Evolutionary conservation across 495 filamentous ascomycete genomes (phyloP).

Genomic region (Xylaria flabelliformis): DNA sequence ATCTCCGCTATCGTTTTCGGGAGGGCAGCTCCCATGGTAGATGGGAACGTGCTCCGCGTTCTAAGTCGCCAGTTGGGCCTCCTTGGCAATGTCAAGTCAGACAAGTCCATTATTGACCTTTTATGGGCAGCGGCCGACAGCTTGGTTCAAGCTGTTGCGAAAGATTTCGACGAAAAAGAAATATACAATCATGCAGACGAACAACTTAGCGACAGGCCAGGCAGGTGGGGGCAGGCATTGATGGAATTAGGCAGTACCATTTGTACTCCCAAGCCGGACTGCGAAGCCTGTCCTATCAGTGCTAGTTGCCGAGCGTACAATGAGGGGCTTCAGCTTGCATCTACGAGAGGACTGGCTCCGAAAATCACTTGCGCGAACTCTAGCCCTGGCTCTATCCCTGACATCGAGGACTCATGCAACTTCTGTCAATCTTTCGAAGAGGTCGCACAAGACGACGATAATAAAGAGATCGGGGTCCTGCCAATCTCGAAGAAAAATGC

Average conservation of each 20-base stretch:
- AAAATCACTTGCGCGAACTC: background rate
- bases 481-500: constrained; percentile 13
- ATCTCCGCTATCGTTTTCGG: constrained; percentile 56
- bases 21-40: constrained; percentile 50
- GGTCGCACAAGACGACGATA: constrained; percentile 25
- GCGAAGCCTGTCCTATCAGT: constrained; percentile 48
- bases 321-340: constrained; percentile 44
- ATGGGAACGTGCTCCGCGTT: constrained; percentile 57
- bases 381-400: constrained; percentile 17
- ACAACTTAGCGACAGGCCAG: constrained; percentile 45
- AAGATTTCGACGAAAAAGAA: constrained; percentile 28
- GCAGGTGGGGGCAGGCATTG: constrained; percentile 54
- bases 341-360: constrained; percentile 28
- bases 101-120: constrained; percentile 44
- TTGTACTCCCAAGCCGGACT: constrained; percentile 55
- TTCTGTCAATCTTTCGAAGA: constrained; percentile 47
- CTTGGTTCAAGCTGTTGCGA: constrained; percentile 48
- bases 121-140: constrained; percentile 52
- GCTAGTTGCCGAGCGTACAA: constrained; percentile 50
- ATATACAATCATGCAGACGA: background rate
- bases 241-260: constrained; percentile 59
- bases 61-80: constrained; percentile 52
- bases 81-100: constrained; percentile 48
- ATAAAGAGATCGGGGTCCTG: constrained; percentile 6
- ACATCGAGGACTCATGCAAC: constrained; percentile 52